Base-by-base conservation (phyloP, 2,329 filamentous ascomycete species). In the Trichophyton simii region DNA sequence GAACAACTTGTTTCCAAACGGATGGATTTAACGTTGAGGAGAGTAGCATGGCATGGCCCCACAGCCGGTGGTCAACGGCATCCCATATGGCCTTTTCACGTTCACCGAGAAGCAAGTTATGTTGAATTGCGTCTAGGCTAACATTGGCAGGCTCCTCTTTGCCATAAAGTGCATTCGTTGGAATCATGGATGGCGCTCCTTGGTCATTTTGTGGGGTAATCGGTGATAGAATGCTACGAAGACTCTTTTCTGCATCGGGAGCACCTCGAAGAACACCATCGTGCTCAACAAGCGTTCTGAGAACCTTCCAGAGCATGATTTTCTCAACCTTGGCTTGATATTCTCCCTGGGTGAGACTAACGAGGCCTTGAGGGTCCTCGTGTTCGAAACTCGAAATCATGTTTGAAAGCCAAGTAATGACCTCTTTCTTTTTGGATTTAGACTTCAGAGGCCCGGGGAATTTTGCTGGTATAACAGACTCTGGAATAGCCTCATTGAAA, bases 341-440 rank as follows among this genome's bases (percentile, higher is more conserved):
- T 36, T 79, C 36, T 76, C 78, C 70, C 73, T 77, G 15, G 75
- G 76, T 36, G 75, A 75, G 66, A 76, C 81, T 57, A 76, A 83
- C 59, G 76, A 71, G 60, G 75, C 79, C 67, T 8, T 79, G 73
- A 3, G 74, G 65, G 38, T 75, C 71, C 58, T 71, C 66, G 50
- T 79, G 82, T 70, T 95, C 89, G 41, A 96, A 75, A 0, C 77
- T 77, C 42, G 89, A 86, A 61, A 97, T 92, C 59, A 87, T 89
- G 63, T 82, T 78, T 3, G 80, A 82, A 52, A 99, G 79, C 94
- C 95, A 99, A 1, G 83, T 75, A 50, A 91, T 68, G 0, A 90
- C 83, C 60, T 99, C 92, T 77, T 97, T 99, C 80, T 99, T 99
- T 79, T 96, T 97, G 1, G 86, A 85, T 71, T 96, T 97, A 46